Base-by-base conservation (phyloP, 495 filamentous ascomycete genomes). In the Lophiotrema nucula region DNA sequence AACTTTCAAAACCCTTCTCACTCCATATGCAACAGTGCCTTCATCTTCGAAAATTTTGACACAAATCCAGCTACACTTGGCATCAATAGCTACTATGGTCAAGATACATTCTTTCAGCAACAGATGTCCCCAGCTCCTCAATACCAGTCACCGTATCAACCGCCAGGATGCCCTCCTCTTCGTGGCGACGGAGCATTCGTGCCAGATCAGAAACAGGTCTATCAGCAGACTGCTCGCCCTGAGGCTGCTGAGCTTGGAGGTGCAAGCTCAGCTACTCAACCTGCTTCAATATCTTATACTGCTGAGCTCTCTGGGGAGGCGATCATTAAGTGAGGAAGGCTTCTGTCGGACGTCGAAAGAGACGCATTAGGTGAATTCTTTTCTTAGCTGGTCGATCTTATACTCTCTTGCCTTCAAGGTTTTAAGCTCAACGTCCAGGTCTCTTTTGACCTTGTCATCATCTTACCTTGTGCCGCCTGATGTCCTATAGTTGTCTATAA, bases 1-100 rank as follows among this genome's bases (percentile, higher is more conserved):
- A 56, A 57, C 39, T 63, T 43, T 23, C 21, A 58, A 25, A 42
- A 63, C 19, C 21, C 43, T 5, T 22, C 26, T 1, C 35, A 38
- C 28, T 53, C 60, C 13, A 49, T 58, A 2, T 63, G 60, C 41
- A 63, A 63, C 35, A 58, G 53, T 4, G 54, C 44, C 10, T 63
- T 63, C 47, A 63, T 63, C 6, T 63, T 28, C 35, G 60, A 58
- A 41, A 58, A 53, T 47, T 47, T 47, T 25, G 47, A 42, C 3
- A n/a, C 10, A 48, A 58, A 31, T 53, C 59, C 31, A 35, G 31
- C 15, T n/a, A n/a, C n/a, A n/a, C n/a, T n/a, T n/a, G n/a, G n/a
- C n/a, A n/a, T n/a, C n/a, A n/a, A n/a, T n/a, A n/a, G n/a, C n/a
- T n/a, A n/a, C n/a, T n/a, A n/a, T n/a, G 41, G 47, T 22, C 19